phyloP scores from a whole-genome alignment of 768 basidiomycete genomes.

The Hypsizygus marmoreus region DNA sequence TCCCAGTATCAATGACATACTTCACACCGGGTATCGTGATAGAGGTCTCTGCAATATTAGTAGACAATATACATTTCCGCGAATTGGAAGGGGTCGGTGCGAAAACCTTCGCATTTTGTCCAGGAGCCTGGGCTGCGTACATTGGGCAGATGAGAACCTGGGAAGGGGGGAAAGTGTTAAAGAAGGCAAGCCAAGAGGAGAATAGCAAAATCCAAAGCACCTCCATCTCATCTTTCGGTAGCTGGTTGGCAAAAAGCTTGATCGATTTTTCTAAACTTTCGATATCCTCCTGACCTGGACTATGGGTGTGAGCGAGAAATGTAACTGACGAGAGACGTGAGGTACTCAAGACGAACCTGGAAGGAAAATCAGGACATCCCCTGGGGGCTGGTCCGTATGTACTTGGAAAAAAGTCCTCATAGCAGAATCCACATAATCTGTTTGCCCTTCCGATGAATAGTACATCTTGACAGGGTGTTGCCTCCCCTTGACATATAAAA shows the following conservation, averaged over 20 bases:
- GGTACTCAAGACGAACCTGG: conserved; percentile 53
- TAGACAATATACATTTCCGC: conserved; percentile 92
- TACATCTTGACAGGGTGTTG: conserved; percentile 89
- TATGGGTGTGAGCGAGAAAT: background rate
- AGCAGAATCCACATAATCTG: conserved; percentile 87
- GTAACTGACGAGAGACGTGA: background rate
- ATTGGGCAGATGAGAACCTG: conserved; percentile 80
- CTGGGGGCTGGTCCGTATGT: conserved; percentile 75
- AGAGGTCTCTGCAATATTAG: conserved; percentile 97
- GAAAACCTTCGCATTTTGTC: conserved; percentile 82
- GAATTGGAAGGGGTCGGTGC: conserved; percentile 59
- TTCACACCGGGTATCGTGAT: conserved; percentile 96
- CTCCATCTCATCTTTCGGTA: conserved; percentile 57
- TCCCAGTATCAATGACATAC: conserved; percentile 95
- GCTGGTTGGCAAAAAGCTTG: conserved; percentile 61
- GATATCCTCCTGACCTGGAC: conserved; percentile 93
- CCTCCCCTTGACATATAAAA: conserved; percentile 90
- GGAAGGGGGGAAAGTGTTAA: conserved; percentile 2
- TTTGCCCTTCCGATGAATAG: conserved; percentile 70
- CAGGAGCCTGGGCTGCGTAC: conserved; percentile 82
- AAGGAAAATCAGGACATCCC: conserved; percentile 92
- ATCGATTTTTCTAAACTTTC: conserved; percentile 83
- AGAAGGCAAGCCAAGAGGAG: background rate
- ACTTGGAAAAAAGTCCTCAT: conserved; percentile 94
- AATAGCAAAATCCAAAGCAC: conserved; percentile 36